Evolutionary conservation across 768 basidiomycete genomes (phyloP), one percentile per base, ranked within the genome.

Genomic region (Macrolepiota dolichaula): DNA sequence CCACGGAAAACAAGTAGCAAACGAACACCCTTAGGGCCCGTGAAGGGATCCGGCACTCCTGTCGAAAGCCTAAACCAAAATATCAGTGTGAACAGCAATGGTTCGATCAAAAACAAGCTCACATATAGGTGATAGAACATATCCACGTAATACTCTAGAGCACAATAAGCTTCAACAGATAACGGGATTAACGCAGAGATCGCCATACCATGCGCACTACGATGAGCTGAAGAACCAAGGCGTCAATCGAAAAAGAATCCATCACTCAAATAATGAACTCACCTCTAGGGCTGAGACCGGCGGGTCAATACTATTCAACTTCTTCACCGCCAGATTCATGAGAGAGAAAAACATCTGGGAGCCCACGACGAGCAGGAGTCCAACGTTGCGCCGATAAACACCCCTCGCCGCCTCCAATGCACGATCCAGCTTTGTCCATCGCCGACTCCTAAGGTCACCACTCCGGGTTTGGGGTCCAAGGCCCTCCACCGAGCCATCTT

Each of bases 1-100:
- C 90, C 90, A 64, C 91, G 76, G 12, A 79, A 69, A 0, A 80
- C 71, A 3, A 92, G 74, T 9, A 90, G 71, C 4, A 74, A 60
- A 36, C 91, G 78, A 3, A 93, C 83, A 2, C 80, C 88, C 50
- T 85, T 85, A 0, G 91, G 92, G 1, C 91, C 92, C 0, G 87
- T 66, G 27, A 86, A 70, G 0, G 89, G 89, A 67, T 93, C 75
- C 0, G 72, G 70, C 5, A 79, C 70, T 25, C 73, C 64, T 64
- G 70, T 79, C 75, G 79, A 64, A 32, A 70, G 46, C 76, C 76
- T 77, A 2, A 36, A 25, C 29, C 52, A 66, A 78, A 76, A 62
- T 46, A 19, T 53, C 25, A 51, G 38, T 4, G 7, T 17, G n/a
- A 46, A 17, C 22, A 7, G 17, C 2, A 4, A 7, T 12, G 1